Base-by-base conservation (phyloP, 768 basidiomycete genomes). In the Leccinum disarticulatum region DNA sequence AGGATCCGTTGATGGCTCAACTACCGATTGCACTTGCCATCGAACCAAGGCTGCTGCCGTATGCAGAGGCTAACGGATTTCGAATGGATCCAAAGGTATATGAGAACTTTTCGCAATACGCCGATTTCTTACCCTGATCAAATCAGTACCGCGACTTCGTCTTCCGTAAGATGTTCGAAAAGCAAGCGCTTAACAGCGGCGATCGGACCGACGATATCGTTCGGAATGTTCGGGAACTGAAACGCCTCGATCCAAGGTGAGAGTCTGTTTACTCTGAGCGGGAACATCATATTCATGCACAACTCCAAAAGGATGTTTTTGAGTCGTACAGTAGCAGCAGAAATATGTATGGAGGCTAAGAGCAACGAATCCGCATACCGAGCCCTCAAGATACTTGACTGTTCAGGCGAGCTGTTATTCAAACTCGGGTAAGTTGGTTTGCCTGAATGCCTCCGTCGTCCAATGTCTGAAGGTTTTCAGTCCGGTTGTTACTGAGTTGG, bases 101-200 rank as follows among this genome's bases (percentile, higher is more conserved):
- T 57, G 53, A 61, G 50, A 58, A 57, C 51, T 46, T 53, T 41
- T 11, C n/a, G 17, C 56, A 48, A 46, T 48, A 31, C 11, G 19
- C 28, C 48, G 54, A 10, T 41, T 58, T 64, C 64, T 70, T 56
- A 67, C 58, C 33, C 30, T 52, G 47, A 15, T 19, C 28, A 27
- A 55, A 55, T 35, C 61, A 91, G 88, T 90, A 91, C 70, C 88
- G 89, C 50, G 86, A 91, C 68, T 92, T 91, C 66, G 85, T 92
- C n/a, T 91, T 92, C 70, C 87, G 90, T 51, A 90, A 90, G 71
- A 91, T 91, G 83, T 91, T 91, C 63, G 88, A 90, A 71, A 83
- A 84, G 61, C 70, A 72, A 63, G 59, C 74, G 41, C 70, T 75
- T 6, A 74, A 80, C 22, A 80, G 78, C 58, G 86, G 85, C 17